phyloP scores from a whole-genome alignment of 345 rosid genomes.

The Ricinus communis region DNA sequence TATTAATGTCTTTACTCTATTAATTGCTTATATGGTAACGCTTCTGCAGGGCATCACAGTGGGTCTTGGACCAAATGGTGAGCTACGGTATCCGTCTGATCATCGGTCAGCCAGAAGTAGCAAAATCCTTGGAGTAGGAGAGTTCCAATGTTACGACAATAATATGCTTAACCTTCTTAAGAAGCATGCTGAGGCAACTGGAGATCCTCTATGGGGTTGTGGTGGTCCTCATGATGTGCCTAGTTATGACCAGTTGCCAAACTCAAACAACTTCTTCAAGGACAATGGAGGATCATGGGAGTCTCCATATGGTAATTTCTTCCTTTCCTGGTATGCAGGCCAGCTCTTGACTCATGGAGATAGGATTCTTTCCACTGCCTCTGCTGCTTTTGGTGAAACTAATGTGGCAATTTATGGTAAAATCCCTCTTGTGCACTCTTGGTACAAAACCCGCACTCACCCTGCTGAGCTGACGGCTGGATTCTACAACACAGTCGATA shows the following conservation, averaged over 20 bases:
- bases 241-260: constrained; percentile 50
- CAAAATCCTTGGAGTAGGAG: constrained; percentile 60
- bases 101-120: constrained; percentile 23
- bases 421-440: constrained; percentile 66
- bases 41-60: constrained; percentile 70
- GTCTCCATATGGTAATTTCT: constrained; percentile 74
- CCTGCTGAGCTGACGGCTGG: constrained; percentile 85
- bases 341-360: constrained; percentile 68
- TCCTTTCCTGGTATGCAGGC: constrained; percentile 84
- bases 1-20: neutral
- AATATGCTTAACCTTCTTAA: constrained; percentile 74
- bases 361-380: constrained; percentile 64
- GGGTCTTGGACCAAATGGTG: constrained; percentile 88
- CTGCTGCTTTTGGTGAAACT: constrained; percentile 42
- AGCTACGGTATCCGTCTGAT: constrained; percentile 80
- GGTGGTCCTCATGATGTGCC: constrained; percentile 93
- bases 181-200: constrained; percentile 62
- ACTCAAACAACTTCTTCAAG: constrained; percentile 55
- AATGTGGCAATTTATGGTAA: constrained; percentile 51
- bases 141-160: constrained; percentile 83
- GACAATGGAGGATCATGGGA: constrained; percentile 87
- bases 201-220: constrained; percentile 87
- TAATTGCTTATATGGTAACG: constrained; percentile 5
- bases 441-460: constrained; percentile 70
- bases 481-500: constrained; percentile 53